Evolutionary conservation across 441 rosid genomes (phyloP).

Genomic region (Manihot esculenta): DNA sequence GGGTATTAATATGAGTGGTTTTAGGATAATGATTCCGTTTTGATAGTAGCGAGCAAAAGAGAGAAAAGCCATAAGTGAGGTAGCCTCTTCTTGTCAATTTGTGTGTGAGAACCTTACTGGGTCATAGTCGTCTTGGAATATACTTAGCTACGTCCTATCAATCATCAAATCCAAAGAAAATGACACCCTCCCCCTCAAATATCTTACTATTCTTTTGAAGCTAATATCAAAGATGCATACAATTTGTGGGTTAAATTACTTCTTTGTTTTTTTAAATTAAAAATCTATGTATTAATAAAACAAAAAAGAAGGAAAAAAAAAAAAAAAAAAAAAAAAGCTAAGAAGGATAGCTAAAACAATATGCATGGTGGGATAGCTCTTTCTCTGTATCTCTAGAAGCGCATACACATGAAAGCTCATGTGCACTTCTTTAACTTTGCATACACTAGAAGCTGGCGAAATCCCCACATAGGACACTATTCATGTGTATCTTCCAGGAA

Average conservation of each 20-base stretch:
- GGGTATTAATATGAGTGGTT: slow-evolving; percentile 39
- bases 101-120: slow-evolving; percentile 23
- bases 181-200: slow-evolving; percentile 22
- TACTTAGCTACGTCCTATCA: slow-evolving; percentile 37
- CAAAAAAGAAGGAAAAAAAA: too few relatives aligned
- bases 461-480: not conserved
- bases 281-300: too few relatives aligned
- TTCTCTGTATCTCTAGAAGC: too few relatives aligned
- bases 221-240: not conserved
- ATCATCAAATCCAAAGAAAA: slow-evolving; percentile 23
- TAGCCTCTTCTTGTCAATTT: slow-evolving; percentile 39
- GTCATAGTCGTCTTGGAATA: slow-evolving; percentile 32
- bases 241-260: slow-evolving; percentile 10
- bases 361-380: too few relatives aligned
- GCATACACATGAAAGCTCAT: not conserved
- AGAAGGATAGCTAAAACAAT: too few relatives aligned
- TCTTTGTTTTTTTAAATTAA: too few relatives aligned
- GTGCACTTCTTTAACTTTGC: not conserved
- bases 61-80: slow-evolving; percentile 32
- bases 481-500: slow-evolving; percentile 12
- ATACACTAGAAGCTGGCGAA: slow-evolving; percentile 2
- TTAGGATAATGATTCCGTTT: slow-evolving; percentile 47
- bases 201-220: slow-evolving; percentile 12
- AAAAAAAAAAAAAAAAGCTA: too few relatives aligned
- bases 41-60: slow-evolving; percentile 23